Evolutionary conservation across 2,329 filamentous ascomycete species (phyloP).

Genomic region (Xylariaceae sp.): DNA sequence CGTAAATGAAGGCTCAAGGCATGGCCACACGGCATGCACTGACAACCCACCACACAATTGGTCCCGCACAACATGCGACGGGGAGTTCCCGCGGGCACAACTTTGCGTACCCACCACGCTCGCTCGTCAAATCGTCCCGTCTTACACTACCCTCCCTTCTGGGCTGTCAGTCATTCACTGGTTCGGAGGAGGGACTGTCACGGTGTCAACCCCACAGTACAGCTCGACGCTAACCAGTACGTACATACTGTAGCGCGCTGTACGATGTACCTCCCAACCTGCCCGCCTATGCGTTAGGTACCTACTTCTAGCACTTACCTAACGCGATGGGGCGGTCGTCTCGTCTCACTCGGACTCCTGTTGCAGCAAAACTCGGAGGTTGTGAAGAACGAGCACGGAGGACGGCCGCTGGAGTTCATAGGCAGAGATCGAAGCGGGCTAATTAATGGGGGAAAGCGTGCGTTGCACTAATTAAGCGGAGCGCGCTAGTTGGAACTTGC

Average conservation of each 20-base stretch:
- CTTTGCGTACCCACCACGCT: background rate
- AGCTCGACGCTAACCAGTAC: background rate
- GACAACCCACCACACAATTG: background rate
- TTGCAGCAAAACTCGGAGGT: too few relatives aligned
- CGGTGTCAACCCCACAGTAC: background rate
- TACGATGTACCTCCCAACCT: background rate
- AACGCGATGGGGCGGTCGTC: too few relatives aligned
- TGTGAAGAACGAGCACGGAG: too few relatives aligned
- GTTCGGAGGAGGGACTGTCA: background rate
- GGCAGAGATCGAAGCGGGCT: too few relatives aligned
- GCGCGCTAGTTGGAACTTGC: too few relatives aligned
- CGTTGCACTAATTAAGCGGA: too few relatives aligned
- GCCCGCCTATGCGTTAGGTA: too few relatives aligned
- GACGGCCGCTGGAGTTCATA: too few relatives aligned
- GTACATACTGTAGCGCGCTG: background rate
- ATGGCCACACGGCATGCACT: background rate
- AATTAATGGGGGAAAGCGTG: too few relatives aligned
- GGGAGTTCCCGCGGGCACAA: background rate
- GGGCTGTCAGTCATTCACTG: background rate
- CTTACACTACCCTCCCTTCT: background rate
- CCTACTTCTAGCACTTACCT: too few relatives aligned
- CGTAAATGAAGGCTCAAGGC: background rate
- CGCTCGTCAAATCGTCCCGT: background rate
- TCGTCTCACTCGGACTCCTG: too few relatives aligned
- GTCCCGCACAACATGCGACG: background rate